Percentiles rank a stretch among this genome's conserved stretches.
phyloP scores from a whole-genome alignment of 208 protist species.

The Acanthamoeba rhysodes region DNA sequence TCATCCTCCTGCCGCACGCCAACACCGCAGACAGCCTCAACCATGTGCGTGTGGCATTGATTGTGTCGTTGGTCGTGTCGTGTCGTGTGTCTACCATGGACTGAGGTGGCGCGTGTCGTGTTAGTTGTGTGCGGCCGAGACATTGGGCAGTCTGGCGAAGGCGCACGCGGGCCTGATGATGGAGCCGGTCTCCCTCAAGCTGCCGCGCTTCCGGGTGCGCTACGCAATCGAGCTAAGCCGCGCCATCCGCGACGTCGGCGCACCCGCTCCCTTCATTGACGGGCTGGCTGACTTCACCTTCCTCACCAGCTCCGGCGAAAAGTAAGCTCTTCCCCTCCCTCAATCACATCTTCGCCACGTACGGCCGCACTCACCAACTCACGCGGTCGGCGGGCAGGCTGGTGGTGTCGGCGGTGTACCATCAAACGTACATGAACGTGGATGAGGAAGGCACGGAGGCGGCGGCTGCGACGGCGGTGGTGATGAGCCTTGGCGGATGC shows the following conservation, averaged over 20 bases:
- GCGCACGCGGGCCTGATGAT: neutral
- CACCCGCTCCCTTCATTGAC: neutral
- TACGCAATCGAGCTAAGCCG: neutral
- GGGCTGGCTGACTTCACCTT: neutral
- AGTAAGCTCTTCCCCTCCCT: neutral
- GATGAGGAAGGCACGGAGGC: slow-evolving; percentile 50
- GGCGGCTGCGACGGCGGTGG: slow-evolving; percentile 29
- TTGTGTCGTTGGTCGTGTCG: no score
- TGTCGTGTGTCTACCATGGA: no score
- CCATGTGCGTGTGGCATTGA: neutral
- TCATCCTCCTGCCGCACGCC: neutral
- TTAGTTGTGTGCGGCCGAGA: neutral
- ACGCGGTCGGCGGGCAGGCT: neutral
- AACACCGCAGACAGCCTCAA: neutral
- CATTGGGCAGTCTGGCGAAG: neutral
- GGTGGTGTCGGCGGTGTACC: neutral
- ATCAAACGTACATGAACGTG: slow-evolving; percentile 51
- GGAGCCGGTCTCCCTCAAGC: neutral
- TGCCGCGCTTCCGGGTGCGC: neutral
- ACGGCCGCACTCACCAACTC: neutral
- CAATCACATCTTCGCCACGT: neutral
- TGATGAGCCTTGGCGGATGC: neutral
- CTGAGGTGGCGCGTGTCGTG: no score
- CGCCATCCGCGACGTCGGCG: neutral
- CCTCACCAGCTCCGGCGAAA: neutral